These are phyloP conservation scores for Apiospora arundinis DNA, from an alignment of 2,329 filamentous ascomycete species.

Conservation along the genomic window DNA sequence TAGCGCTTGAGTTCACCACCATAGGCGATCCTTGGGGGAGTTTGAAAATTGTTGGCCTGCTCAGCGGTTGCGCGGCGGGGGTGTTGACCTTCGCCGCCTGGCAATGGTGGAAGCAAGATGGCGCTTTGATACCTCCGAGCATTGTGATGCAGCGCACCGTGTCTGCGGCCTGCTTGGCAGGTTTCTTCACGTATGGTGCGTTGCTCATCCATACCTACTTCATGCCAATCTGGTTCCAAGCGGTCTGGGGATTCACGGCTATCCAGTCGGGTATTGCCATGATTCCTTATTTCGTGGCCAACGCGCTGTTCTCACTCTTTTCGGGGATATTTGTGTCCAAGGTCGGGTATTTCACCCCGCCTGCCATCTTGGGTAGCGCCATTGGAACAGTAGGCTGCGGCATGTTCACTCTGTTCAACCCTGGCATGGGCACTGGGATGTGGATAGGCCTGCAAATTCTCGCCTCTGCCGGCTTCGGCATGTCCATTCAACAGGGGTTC, in stretches of 20 bases:
- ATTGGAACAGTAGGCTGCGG: conserved; percentile 45
- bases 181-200: conserved; percentile 48
- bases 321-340: conserved; percentile 33
- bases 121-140: conserved; percentile 51
- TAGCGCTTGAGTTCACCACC: conserved; percentile 55
- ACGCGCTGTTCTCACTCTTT: conserved; percentile 34
- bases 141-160: conserved; percentile 51
- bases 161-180: conserved; percentile 45
- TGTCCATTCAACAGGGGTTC: conserved; percentile 47
- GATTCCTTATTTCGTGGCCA: conserved; percentile 35
- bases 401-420: conserved; percentile 42
- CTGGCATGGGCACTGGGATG: conserved; percentile 39
- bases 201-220: conserved; percentile 54
- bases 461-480: conserved; percentile 44
- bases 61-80: conserved; percentile 36
- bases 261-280: conserved; percentile 35
- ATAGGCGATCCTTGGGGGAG: conserved; percentile 51
- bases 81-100: conserved; percentile 40
- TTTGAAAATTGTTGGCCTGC: conserved; percentile 49
- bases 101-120: conserved; percentile 47
- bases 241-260: conserved; percentile 37
- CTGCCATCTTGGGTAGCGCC: conserved; percentile 32
- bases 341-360: conserved; percentile 34
- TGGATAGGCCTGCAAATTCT: conserved; percentile 45
- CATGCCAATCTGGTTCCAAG: conserved; percentile 50